Base-by-base conservation (phyloP, 169 alveolate genomes). In the Besnoitia besnoiti region DNA sequence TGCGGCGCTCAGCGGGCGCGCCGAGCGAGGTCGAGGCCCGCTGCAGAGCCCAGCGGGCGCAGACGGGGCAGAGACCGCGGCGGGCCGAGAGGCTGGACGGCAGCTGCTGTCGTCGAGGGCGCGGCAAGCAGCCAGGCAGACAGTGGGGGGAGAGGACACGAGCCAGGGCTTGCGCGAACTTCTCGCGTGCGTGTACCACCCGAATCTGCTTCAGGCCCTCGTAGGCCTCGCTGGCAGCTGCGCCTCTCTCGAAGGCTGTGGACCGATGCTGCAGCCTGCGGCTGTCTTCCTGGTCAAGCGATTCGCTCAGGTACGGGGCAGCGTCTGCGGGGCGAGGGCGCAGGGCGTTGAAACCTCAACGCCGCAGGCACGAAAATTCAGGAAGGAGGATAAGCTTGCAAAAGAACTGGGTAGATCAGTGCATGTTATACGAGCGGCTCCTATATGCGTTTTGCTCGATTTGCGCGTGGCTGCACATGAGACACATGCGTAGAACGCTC, bases 201-300 rank as follows among this genome's bases (percentile, higher is more conserved):
- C 87, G 59, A 77, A 37, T 21, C 10, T 77, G 50, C 59, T 77
- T 3, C 87, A 77, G 47, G 87, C 61, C 10, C 87, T 77, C 19
- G 37, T 77, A 12, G 87, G 87, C 40, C 44, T 77, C 21, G 87
- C 87, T 4, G 55, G 87, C 35, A 77, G 61, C 3, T 27, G 49
- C 55, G 87, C 37, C n/a, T 5, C 33, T 21, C 87, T 77, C 61
- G 59, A 77, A 8, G 87, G 59, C 35, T 77, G 87, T 39, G 55
- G 55, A 1, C 46, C 82, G 39, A 2, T 55, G 35, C 21, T 77
- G 61, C 87, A 77, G 55, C 50, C 87, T 27, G 87, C 87, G 2
- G 87, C 55, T 19, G 87, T 77, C 55, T 77, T 77, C 33, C 59
- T 77, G 33, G 21, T 42, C 61, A 77, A 77, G 37, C 87, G 87